These are phyloP conservation scores for Leptographium procerum DNA, from an alignment of 2,329 filamentous ascomycete species.

Conservation along the genomic window DNA sequence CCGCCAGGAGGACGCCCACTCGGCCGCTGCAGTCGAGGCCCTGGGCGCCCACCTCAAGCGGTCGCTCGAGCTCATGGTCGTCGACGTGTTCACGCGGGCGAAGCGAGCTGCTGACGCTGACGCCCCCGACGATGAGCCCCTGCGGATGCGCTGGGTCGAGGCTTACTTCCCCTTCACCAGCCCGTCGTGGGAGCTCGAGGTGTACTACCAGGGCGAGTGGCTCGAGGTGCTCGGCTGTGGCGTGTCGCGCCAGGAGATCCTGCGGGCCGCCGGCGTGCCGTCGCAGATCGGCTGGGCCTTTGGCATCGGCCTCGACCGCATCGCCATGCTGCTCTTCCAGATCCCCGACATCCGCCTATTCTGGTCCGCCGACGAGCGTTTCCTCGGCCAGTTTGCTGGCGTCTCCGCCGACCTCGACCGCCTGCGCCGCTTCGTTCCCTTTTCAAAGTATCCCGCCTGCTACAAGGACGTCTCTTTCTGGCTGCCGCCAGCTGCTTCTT, in stretches of 20 bases:
- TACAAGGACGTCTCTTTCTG: conserved; percentile 94
- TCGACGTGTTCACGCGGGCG: conserved; percentile 76
- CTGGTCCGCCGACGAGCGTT: conserved; percentile 79
- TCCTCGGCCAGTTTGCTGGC: conserved; percentile 72
- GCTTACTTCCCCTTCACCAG: conserved; percentile 97
- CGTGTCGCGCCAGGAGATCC: conserved; percentile 72
- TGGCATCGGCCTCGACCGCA: conserved; percentile 83
- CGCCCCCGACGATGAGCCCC: conserved; percentile 35
- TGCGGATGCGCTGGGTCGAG: conserved; percentile 87
- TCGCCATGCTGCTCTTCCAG: conserved; percentile 94
- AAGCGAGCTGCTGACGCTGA: conserved; percentile 47
- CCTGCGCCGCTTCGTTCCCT: conserved; percentile 62
- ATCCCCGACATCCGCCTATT: conserved; percentile 95
- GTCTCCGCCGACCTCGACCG: conserved; percentile 38
- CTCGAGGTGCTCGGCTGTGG: conserved; percentile 92
- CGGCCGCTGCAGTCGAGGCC: conserved; percentile 65
- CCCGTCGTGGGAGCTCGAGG: conserved; percentile 91
- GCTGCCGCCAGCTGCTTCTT: conserved; percentile 47
- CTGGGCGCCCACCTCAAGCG: conserved; percentile 78
- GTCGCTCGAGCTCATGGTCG: conserved; percentile 79
- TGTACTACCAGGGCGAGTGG: conserved; percentile 91
- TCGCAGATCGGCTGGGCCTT: conserved; percentile 86
- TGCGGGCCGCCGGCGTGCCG: conserved; percentile 65
- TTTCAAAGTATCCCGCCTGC: conserved; percentile 83
- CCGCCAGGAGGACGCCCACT: conserved; percentile 61